phyloP scores from a whole-genome alignment of 2,329 filamentous ascomycete genomes.

The Zopfia rhizophila region DNA sequence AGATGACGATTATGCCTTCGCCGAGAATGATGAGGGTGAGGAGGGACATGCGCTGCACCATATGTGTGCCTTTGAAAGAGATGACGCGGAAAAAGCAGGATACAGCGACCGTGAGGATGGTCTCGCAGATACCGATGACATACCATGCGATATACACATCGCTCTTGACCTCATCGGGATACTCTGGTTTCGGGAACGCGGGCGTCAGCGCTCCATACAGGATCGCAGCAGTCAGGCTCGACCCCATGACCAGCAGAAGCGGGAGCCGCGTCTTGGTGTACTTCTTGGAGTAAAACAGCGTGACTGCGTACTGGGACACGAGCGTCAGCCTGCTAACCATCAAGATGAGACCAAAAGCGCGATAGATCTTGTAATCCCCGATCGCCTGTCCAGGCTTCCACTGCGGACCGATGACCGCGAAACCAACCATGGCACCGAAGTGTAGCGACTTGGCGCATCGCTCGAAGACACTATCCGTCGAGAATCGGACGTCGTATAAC shows the following conservation, averaged over 20 bases:
- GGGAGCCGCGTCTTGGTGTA: conserved; percentile 43
- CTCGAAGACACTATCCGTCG: conserved; percentile 72
- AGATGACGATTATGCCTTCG: conserved; percentile 52
- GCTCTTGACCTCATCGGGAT: conserved; percentile 22
- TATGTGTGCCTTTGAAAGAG: conserved; percentile 52
- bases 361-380: conserved; percentile 57
- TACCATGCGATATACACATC: conserved; percentile 65
- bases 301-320: conserved; percentile 51
- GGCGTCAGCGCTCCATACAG: conserved; percentile 45
- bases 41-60: conserved; percentile 51
- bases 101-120: conserved; percentile 40
- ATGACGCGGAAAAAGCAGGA: conserved; percentile 46
- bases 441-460: conserved; percentile 68
- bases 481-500: conserved; percentile 73
- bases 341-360: conserved; percentile 49
- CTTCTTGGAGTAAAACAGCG: conserved; percentile 44
- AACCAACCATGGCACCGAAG: conserved; percentile 72
- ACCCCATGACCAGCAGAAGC: conserved; percentile 44
- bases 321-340: conserved; percentile 51
- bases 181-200: conserved; percentile 31
- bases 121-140: conserved; percentile 49
- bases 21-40: conserved; percentile 53
- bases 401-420: conserved; percentile 66
- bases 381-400: conserved; percentile 50
- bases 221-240: conserved; percentile 46